Evolutionary conservation across 148 eudicot species (phyloP).

Genomic region (Amaranthus hypochondriacus): DNA sequence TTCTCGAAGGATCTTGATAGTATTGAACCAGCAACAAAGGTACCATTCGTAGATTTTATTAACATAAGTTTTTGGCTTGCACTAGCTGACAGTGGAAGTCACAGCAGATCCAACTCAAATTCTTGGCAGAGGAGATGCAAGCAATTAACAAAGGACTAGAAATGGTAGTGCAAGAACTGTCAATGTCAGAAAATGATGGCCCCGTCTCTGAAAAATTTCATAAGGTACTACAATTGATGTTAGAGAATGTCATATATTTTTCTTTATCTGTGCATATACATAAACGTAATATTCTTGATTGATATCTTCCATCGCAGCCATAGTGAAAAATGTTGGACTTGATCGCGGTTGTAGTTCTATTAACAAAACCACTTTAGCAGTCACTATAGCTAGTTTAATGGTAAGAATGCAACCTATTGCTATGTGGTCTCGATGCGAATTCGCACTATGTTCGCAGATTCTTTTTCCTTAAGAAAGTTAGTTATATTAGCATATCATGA

Average conservation of each 20-base stretch:
- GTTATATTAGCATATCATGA: neutral
- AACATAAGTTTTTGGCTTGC: slow-evolving; percentile 1
- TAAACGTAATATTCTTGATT: neutral
- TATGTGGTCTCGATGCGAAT: too few species aligned
- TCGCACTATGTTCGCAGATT: neutral
- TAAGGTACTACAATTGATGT: slow-evolving; percentile 32
- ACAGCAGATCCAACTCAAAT: slow-evolving; percentile 70
- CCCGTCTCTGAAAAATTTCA: slow-evolving; percentile 55
- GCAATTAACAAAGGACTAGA: slow-evolving; percentile 88
- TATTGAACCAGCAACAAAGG: slow-evolving; percentile 86
- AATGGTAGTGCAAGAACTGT: slow-evolving; percentile 66
- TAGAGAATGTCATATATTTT: neutral
- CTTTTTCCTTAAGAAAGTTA: neutral
- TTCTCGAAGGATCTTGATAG: slow-evolving; percentile 72
- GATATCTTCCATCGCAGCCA: neutral
- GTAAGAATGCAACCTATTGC: too few species aligned
- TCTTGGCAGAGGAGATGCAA: slow-evolving; percentile 89
- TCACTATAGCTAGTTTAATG: too few species aligned
- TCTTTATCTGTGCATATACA: neutral
- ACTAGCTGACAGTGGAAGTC: slow-evolving; percentile 13
- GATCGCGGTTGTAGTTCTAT: too few species aligned
- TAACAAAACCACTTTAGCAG: too few species aligned
- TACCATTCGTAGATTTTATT: slow-evolving; percentile 20
- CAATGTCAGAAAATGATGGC: slow-evolving; percentile 72
- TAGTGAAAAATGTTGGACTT: too few species aligned